Evolutionary conservation across 768 basidiomycete genomes (phyloP).

Genomic region (Calocera viscosa): DNA sequence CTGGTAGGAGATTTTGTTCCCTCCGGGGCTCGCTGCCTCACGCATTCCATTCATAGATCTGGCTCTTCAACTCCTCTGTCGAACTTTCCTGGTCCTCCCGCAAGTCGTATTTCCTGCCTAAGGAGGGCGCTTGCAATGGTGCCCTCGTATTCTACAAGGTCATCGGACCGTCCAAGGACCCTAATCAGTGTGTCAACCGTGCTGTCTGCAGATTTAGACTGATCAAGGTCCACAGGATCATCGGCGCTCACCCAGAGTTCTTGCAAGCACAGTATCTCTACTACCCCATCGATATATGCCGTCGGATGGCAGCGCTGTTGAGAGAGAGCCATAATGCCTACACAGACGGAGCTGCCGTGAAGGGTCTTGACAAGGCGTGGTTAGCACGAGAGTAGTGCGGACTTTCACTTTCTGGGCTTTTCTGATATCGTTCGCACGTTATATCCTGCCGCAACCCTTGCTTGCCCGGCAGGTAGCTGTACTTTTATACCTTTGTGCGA

Average conservation of each 20-base stretch:
- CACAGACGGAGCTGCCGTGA: conserved; percentile 37
- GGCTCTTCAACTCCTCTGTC: conserved; percentile 89
- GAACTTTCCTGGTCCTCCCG: conserved; percentile 59
- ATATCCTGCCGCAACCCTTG: neutral
- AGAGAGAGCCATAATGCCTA: conserved; percentile 67
- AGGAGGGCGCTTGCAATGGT: conserved; percentile 47
- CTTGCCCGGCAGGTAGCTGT: neutral
- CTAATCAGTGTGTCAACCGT: conserved; percentile 36
- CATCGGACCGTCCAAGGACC: conserved; percentile 47
- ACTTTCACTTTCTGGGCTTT: neutral
- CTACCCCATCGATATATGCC: conserved; percentile 70
- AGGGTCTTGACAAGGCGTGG: neutral
- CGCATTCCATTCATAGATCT: conserved; percentile 42
- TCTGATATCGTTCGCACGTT: neutral
- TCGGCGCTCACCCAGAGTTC: conserved; percentile 66
- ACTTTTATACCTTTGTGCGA: neutral
- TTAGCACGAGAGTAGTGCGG: neutral
- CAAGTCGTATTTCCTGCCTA: conserved; percentile 44
- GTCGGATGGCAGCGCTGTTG: conserved; percentile 53
- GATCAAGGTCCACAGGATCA: conserved; percentile 30
- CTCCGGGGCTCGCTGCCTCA: neutral
- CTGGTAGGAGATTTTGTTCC: conserved; percentile 41
- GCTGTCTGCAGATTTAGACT: too few relatives aligned
- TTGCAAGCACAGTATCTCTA: conserved; percentile 78
- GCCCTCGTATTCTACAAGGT: conserved; percentile 82